Percentiles rank a stretch among this genome's conserved stretches.
Evolutionary conservation across 768 basidiomycete genomes (phyloP).

Genomic region (Hirschioporus abietinus): DNA sequence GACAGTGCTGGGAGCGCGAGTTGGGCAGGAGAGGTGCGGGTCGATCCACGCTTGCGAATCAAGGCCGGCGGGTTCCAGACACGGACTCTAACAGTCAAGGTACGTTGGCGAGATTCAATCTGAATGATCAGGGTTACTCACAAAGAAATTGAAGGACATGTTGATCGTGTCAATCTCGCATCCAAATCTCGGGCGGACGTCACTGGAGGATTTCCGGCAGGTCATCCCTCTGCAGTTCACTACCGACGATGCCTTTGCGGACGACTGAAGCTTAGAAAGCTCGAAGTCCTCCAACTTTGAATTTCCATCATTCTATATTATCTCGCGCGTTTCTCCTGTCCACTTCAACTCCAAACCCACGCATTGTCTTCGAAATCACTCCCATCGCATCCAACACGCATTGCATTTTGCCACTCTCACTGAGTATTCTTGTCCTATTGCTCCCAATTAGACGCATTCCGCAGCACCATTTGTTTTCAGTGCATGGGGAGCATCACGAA

Average conservation of each 20-base stretch:
- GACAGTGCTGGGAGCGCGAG: background rate
- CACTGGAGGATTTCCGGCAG: conserved; percentile 47
- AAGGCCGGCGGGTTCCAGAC: background rate
- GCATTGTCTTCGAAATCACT: background rate
- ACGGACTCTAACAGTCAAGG: background rate
- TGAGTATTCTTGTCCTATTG: background rate
- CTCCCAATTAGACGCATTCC: background rate
- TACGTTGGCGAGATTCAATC: background rate
- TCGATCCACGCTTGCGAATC: background rate
- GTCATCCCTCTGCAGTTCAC: conserved; percentile 18
- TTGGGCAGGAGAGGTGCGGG: background rate
- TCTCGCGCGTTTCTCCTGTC: background rate
- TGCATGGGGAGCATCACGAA: background rate
- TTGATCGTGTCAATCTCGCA: conserved; percentile 1
- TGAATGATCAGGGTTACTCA: background rate
- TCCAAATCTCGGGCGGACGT: conserved; percentile 29
- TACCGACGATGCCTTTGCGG: background rate
- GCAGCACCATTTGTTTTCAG: background rate
- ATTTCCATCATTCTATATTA: background rate
- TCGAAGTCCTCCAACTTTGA: background rate
- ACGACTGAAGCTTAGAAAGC: background rate
- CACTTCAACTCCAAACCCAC: background rate
- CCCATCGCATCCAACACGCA: background rate
- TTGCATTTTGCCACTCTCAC: background rate
- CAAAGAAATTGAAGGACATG: background rate